Percentiles rank a stretch among this genome's conserved stretches.
Evolutionary conservation across 345 rosid species (phyloP).

Genomic region (Citrus unshiu): DNA sequence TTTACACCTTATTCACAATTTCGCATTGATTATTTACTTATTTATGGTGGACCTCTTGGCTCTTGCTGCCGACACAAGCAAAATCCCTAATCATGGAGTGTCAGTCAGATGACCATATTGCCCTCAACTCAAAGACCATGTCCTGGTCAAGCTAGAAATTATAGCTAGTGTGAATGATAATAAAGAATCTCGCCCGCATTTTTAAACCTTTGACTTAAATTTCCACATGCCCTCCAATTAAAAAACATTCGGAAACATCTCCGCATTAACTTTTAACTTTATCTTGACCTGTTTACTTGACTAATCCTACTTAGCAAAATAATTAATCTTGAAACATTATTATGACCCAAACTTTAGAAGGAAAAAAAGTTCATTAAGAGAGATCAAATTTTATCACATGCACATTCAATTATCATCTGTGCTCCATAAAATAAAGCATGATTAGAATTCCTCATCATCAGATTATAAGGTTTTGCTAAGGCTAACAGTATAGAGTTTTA

Average conservation of each 20-base stretch:
- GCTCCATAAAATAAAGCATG: too few species aligned
- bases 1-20: too few species aligned
- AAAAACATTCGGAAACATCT: not conserved
- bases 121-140: not conserved
- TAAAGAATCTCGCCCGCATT: not conserved
- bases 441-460: too few species aligned
- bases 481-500: too few species aligned
- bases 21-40: too few species aligned
- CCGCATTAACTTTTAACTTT: not conserved
- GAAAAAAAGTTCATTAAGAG: too few species aligned
- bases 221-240: not conserved
- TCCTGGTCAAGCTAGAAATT: not conserved
- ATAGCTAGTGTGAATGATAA: not conserved
- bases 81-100: not conserved
- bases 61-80: constrained; percentile 8
- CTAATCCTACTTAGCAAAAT: too few species aligned
- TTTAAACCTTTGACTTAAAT: not conserved
- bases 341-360: too few species aligned
- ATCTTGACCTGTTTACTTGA: not conserved
- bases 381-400: too few species aligned
- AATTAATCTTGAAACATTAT: too few species aligned
- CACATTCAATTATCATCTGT: too few species aligned
- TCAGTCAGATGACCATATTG: constrained; percentile 10
- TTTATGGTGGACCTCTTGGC: not conserved
- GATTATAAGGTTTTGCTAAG: too few species aligned